phyloP scores from a whole-genome alignment of 805 yeast genomes.

The Suhomyces pyralidae region DNA sequence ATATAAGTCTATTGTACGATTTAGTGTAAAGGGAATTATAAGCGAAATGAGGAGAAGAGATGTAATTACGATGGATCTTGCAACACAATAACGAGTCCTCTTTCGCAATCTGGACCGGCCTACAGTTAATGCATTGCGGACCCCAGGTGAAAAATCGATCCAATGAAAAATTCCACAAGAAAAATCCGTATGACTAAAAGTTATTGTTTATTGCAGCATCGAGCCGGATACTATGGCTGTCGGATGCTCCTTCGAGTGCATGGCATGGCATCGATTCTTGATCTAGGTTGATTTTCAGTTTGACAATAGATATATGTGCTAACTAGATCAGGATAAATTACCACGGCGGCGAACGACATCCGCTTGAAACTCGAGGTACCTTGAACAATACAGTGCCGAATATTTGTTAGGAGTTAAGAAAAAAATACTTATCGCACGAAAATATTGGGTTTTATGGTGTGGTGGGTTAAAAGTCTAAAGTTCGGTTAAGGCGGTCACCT shows the following conservation, averaged over 20 bases:
- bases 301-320: background rate
- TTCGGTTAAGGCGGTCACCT: background rate
- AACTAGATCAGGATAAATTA: background rate
- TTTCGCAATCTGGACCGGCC: background rate
- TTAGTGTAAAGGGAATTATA: background rate
- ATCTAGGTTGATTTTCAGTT: background rate
- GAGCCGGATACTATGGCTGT: background rate
- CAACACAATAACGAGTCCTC: background rate
- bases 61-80: background rate
- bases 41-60: background rate
- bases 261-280: background rate
- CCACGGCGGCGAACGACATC: background rate
- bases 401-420: background rate
- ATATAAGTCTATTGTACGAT: background rate
- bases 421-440: background rate
- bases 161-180: background rate
- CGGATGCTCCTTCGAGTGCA: background rate
- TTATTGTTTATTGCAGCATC: background rate
- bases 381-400: background rate
- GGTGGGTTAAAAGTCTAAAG: background rate
- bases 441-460: background rate
- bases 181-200: background rate
- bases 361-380: background rate
- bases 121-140: background rate
- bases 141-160: background rate